Percentiles rank a stretch among this genome's conserved stretches.
These are phyloP conservation scores for Naganishia cerealis DNA, from an alignment of 1,284 basidiomycete species.

Conservation along the genomic window DNA sequence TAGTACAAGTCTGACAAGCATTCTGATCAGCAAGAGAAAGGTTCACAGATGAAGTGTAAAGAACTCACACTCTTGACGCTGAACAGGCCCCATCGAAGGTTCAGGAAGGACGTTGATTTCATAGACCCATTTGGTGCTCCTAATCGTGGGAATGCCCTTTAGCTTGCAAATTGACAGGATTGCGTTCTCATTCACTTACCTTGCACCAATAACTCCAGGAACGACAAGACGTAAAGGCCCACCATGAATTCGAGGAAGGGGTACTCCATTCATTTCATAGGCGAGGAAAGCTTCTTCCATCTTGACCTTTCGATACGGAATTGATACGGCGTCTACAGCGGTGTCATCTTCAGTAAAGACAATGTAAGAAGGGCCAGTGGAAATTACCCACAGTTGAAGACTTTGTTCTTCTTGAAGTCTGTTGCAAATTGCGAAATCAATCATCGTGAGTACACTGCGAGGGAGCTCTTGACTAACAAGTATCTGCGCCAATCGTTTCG, in stretches of 20 bases:
- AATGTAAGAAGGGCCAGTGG: not conserved
- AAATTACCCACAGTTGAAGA: constrained; percentile 27
- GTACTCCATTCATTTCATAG: constrained; percentile 64
- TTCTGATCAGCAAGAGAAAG: not conserved
- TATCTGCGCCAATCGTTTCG: constrained; percentile 63
- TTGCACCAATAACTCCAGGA: constrained; percentile 63
- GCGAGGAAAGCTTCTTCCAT: constrained; percentile 64
- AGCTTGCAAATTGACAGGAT: not conserved
- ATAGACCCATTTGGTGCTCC: constrained; percentile 61
- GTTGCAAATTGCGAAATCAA: not conserved
- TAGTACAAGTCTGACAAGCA: constrained; percentile 57
- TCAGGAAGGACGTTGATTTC: constrained; percentile 59
- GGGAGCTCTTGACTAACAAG: constrained; percentile 42
- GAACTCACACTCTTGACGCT: constrained; percentile 56
- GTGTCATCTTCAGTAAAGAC: constrained; percentile 45
- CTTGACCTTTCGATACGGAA: constrained; percentile 62
- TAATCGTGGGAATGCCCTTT: not conserved
- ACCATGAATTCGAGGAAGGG: constrained; percentile 62
- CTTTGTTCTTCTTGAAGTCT: constrained; percentile 58
- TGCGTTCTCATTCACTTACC: constrained; percentile 45
- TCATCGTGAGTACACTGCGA: not conserved
- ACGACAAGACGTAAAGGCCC: constrained; percentile 61
- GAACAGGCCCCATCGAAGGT: constrained; percentile 60
- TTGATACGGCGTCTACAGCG: constrained; percentile 58
- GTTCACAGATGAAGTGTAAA: too few species aligned